Evolutionary conservation across 495 filamentous ascomycete genomes (phyloP).

Genomic region (Parmelia sp.): DNA sequence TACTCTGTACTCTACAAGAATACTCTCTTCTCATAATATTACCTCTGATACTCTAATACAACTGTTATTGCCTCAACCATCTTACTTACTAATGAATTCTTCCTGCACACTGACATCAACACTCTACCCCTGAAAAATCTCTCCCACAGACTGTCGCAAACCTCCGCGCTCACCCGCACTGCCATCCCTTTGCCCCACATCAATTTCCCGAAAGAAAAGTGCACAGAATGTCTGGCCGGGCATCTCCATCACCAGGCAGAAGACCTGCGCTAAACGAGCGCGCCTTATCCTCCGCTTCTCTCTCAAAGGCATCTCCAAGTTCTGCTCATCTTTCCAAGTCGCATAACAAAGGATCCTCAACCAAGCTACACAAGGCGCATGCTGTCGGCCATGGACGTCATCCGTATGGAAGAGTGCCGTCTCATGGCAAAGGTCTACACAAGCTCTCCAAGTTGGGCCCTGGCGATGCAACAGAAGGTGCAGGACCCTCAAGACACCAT

Average conservation of each 20-base stretch:
- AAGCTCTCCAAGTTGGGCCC: conserved; percentile 32
- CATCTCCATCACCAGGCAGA: conserved; percentile 21
- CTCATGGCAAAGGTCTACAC: conserved; percentile 37
- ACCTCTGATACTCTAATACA: background rate
- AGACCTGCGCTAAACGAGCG: conserved; percentile 24
- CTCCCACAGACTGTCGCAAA: background rate
- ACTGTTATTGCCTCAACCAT: background rate
- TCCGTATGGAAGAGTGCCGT: conserved; percentile 30
- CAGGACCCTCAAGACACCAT: conserved; percentile 13
- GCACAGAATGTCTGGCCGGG: conserved; percentile 19
- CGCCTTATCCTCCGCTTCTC: conserved; percentile 21
- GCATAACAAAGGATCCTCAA: conserved; percentile 22
- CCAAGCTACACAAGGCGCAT: conserved; percentile 27
- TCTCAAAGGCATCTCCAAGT: conserved; percentile 24
- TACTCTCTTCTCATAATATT: background rate
- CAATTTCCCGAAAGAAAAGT: background rate
- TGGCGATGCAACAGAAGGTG: conserved; percentile 10
- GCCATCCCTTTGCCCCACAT: background rate
- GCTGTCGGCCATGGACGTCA: conserved; percentile 26
- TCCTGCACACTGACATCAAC: background rate
- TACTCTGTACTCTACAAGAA: background rate
- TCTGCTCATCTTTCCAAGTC: conserved; percentile 14
- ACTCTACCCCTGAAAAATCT: background rate
- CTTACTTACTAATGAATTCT: background rate
- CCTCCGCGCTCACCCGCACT: conserved; percentile 5